A percentile compares a stretch with the other conserved stretches of the same genome.
Conservation (phyloP, 371 early-diverging fungal genomes). For the Syncephalis plumigaleata region DNA sequence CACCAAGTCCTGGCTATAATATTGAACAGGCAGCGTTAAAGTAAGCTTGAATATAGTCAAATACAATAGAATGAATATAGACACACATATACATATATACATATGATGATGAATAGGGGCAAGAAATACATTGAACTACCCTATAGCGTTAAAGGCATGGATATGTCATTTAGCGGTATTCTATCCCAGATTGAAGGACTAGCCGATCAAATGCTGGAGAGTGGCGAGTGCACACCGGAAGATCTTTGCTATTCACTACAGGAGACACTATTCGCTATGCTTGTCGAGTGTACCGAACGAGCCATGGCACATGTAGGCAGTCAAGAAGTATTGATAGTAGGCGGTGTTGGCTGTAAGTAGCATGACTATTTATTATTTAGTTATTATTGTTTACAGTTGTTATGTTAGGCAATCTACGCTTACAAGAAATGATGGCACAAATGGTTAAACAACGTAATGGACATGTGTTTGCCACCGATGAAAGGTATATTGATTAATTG, state of each 20-base stretch:
- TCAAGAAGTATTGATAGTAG: constrained; percentile 92
- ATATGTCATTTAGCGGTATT: constrained; percentile 98
- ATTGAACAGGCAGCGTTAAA: constrained; percentile 91
- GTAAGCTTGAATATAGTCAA: too few relatives aligned
- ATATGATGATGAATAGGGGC: too few relatives aligned
- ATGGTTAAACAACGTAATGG: constrained; percentile 93
- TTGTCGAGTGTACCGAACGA: constrained; percentile 99
- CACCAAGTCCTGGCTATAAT: constrained; percentile 97
- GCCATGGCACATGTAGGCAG: constrained; percentile 97
- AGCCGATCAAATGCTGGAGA: constrained; percentile 40
- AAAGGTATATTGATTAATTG: constrained; percentile 32
- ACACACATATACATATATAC: too few relatives aligned
- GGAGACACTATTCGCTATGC: constrained; percentile 97
- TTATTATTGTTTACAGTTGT: neutral
- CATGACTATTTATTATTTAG: neutral
- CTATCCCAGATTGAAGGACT: constrained; percentile 74
- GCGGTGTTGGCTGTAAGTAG: constrained; percentile 94
- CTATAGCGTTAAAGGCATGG: constrained; percentile 99
- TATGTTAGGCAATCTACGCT: constrained; percentile 68
- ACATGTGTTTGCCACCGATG: constrained; percentile 91
- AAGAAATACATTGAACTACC: constrained; percentile 82
- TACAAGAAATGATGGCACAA: constrained; percentile 97
- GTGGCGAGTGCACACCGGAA: constrained; percentile 46
- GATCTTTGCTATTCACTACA: constrained; percentile 97
- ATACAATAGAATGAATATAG: too few relatives aligned